Evolutionary conservation across 768 basidiomycete genomes (phyloP).

Genomic region (Mycena sanguinolenta): DNA sequence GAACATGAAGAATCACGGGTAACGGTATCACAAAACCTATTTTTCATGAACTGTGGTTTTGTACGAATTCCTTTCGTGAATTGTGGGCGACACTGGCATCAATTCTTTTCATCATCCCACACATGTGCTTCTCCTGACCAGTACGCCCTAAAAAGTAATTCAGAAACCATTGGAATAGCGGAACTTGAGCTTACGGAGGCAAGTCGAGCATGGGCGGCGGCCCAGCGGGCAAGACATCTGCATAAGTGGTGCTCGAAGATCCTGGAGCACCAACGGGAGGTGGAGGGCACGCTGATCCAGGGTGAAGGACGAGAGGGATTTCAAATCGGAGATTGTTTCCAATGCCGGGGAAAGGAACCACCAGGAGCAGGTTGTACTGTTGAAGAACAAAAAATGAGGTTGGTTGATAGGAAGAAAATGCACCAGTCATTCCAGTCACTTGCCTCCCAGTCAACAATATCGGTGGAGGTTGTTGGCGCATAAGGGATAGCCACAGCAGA

Average conservation of each 20-base stretch:
- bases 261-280: conserved; percentile 23
- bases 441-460: conserved; percentile 26
- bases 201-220: conserved; percentile 27
- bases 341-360: conserved; percentile 29
- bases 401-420: no score
- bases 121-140: conserved; percentile 18
- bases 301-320: conserved; percentile 18
- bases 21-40: no score
- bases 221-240: no score
- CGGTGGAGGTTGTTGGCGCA: conserved; percentile 19
- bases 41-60: no score
- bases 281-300: conserved; percentile 16
- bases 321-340: conserved; percentile 26
- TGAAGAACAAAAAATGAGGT: background rate
- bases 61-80: no score
- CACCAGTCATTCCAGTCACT: background rate
- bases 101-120: no score
- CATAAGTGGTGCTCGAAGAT: conserved; percentile 18
- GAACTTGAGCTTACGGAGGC: conserved; percentile 18
- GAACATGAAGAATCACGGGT: no score
- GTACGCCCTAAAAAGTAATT: conserved; percentile 1
- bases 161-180: background rate
- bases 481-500: conserved; percentile 17
- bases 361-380: conserved; percentile 24
- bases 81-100: no score